A percentile compares a stretch with the other conserved stretches of the same genome.
phyloP scores from a whole-genome alignment of 768 basidiomycete species.

The Kwoniella sp. region DNA sequence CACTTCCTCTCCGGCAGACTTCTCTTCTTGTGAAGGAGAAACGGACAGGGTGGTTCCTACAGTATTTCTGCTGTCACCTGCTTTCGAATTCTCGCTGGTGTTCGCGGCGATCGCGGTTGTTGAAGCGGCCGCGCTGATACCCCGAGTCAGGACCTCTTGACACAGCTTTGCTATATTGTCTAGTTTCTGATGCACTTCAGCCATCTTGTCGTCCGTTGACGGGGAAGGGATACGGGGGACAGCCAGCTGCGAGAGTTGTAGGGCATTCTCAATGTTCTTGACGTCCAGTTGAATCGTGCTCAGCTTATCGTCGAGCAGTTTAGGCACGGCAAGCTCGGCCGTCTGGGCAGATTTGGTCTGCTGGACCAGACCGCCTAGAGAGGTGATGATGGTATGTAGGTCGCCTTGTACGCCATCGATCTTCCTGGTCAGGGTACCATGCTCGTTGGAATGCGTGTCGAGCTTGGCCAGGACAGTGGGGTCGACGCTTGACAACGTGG shows the following conservation, averaged over 20 bases:
- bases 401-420: constrained; percentile 29
- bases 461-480: constrained; percentile 30
- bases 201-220: neutral
- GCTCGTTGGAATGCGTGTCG: constrained; percentile 29
- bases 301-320: constrained; percentile 24
- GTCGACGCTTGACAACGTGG: constrained; percentile 12
- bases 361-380: constrained; percentile 10
- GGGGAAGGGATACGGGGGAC: constrained; percentile 5
- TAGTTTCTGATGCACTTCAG: constrained; percentile 34
- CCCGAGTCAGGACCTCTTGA: constrained; percentile 23
- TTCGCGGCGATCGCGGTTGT: neutral
- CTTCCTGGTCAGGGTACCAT: constrained; percentile 21
- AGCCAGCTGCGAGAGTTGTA: constrained; percentile 29
- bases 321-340: neutral
- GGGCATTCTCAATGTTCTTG: constrained; percentile 37
- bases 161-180: constrained; percentile 38
- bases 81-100: neutral
- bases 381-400: constrained; percentile 20
- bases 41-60: neutral
- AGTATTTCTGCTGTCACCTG: neutral
- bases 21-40: constrained; percentile 25
- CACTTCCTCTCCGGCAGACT: constrained; percentile 38
- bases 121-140: neutral
- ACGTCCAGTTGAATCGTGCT: constrained; percentile 32
- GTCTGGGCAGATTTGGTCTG: neutral